Evolutionary conservation across 169 alveolate genomes (phyloP).

Genomic region (Cryptosporidium tyzzeri): DNA sequence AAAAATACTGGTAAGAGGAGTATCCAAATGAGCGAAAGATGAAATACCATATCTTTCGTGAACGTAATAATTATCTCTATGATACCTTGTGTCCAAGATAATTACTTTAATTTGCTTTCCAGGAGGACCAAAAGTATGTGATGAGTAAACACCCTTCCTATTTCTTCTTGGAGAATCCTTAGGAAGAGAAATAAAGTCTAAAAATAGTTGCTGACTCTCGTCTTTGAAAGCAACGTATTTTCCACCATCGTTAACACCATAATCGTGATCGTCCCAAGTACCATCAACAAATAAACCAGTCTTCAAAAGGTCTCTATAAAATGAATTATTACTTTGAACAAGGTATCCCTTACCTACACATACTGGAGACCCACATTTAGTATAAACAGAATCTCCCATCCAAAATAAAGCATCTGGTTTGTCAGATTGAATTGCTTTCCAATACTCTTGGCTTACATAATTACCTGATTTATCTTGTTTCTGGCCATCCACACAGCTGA

Average conservation of each 20-base stretch:
- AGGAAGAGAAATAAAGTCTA: constrained; percentile 85
- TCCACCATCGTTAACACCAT: constrained; percentile 86
- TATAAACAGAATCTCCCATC: constrained; percentile 86
- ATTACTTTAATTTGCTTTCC: constrained; percentile 83
- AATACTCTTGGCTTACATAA: constrained; percentile 51
- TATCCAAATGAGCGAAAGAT: constrained; percentile 34
- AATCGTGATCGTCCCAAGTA: constrained; percentile 89
- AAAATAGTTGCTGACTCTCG: constrained; percentile 77
- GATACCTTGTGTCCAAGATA: constrained; percentile 84
- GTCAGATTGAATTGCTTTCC: constrained; percentile 66
- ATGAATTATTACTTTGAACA: constrained; percentile 22
- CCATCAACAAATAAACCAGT: constrained; percentile 78
- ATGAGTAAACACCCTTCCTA: constrained; percentile 85
- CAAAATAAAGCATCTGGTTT: constrained; percentile 86
- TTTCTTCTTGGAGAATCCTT: constrained; percentile 84
- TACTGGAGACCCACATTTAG: constrained; percentile 33
- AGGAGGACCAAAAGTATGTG: constrained; percentile 83
- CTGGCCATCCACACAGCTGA: constrained; percentile 73
- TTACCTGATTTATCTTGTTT: background rate
- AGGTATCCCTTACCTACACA: constrained; percentile 32
- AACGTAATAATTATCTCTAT: constrained; percentile 78
- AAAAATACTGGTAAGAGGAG: constrained; percentile 43
- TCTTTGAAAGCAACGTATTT: constrained; percentile 78
- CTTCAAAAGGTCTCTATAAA: constrained; percentile 13
- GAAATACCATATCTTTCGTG: constrained; percentile 34